Evolutionary conservation across 2,329 filamentous ascomycete species (phyloP).

Genomic region (Neonectria faginata): DNA sequence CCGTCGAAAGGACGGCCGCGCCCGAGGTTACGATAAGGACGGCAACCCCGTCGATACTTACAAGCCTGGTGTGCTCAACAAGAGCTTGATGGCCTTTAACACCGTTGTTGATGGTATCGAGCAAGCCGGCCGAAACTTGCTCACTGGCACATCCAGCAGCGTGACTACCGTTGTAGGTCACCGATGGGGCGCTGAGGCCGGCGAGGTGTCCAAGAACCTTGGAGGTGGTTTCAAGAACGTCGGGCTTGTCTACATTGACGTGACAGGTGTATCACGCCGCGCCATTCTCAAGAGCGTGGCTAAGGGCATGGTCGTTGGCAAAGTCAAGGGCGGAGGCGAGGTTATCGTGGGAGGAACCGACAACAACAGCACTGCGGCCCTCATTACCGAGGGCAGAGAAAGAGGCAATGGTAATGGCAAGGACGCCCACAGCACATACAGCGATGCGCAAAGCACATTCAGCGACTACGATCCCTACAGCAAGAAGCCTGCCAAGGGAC

Average conservation of each 20-base stretch:
- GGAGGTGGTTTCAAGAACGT: slow-evolving; percentile 95
- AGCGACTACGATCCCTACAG: slow-evolving; percentile 47
- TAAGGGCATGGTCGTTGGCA: slow-evolving; percentile 93
- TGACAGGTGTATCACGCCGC: slow-evolving; percentile 87
- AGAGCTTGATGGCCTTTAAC: slow-evolving; percentile 94
- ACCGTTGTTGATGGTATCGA: slow-evolving; percentile 95
- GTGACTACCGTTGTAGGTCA: slow-evolving; percentile 90
- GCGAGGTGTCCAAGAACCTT: slow-evolving; percentile 78
- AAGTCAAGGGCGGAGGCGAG: slow-evolving; percentile 78
- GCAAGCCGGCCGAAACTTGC: slow-evolving; percentile 81
- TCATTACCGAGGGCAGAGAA: slow-evolving; percentile 35
- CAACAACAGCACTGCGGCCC: slow-evolving; percentile 43
- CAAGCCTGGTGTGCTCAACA: slow-evolving; percentile 94
- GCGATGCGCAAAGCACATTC: slow-evolving; percentile 45
- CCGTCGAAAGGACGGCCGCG: slow-evolving; percentile 62
- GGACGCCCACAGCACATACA: slow-evolving; percentile 42
- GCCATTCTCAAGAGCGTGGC: slow-evolving; percentile 95
- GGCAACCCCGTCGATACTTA: slow-evolving; percentile 74
- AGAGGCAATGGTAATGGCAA: slow-evolving; percentile 42
- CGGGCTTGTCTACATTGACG: slow-evolving; percentile 96
- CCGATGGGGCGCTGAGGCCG: slow-evolving; percentile 87
- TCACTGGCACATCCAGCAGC: slow-evolving; percentile 80
- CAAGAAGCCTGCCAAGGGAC: slow-evolving; percentile 48
- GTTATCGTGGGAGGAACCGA: slow-evolving; percentile 78
- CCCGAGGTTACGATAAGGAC: slow-evolving; percentile 75